Conservation (phyloP, 2,329 filamentous ascomycete species). For the Stenocarpella maydis region DNA sequence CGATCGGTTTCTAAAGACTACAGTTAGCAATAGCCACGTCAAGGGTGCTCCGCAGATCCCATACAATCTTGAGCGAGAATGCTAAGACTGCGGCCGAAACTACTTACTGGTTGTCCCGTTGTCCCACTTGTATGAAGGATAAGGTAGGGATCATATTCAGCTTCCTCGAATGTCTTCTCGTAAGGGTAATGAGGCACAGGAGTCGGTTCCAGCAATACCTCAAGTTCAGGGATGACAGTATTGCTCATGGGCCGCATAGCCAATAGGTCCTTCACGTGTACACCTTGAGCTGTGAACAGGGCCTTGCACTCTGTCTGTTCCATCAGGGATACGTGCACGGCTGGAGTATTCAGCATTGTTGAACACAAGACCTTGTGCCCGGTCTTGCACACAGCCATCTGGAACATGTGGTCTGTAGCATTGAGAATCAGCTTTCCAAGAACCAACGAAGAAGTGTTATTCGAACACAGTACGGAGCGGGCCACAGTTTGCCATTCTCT, state of each 20-base stretch:
- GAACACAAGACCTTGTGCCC: conserved; percentile 39
- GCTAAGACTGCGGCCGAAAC: neutral
- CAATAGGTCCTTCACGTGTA: conserved; percentile 37
- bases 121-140: conserved; percentile 39
- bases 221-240: conserved; percentile 34
- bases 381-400: conserved; percentile 40
- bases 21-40: neutral
- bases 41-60: too few relatives aligned
- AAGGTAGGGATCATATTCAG: conserved; percentile 35
- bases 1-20: conserved; percentile 31
- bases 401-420: conserved; percentile 40
- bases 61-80: neutral
- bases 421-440: too few relatives aligned
- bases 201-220: conserved; percentile 31
- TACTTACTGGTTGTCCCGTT: conserved; percentile 37
- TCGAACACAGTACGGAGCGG: too few relatives aligned
- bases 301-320: conserved; percentile 37
- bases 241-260: conserved; percentile 35
- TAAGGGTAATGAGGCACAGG: conserved; percentile 37
- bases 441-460: too few relatives aligned
- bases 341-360: conserved; percentile 38
- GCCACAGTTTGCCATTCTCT: too few relatives aligned
- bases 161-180: conserved; percentile 38
- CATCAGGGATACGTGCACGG: conserved; percentile 38
- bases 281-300: conserved; percentile 36